These are phyloP conservation scores for Cladosporium velox DNA, from an alignment of 2,329 filamentous ascomycete species.

Conservation along the genomic window DNA sequence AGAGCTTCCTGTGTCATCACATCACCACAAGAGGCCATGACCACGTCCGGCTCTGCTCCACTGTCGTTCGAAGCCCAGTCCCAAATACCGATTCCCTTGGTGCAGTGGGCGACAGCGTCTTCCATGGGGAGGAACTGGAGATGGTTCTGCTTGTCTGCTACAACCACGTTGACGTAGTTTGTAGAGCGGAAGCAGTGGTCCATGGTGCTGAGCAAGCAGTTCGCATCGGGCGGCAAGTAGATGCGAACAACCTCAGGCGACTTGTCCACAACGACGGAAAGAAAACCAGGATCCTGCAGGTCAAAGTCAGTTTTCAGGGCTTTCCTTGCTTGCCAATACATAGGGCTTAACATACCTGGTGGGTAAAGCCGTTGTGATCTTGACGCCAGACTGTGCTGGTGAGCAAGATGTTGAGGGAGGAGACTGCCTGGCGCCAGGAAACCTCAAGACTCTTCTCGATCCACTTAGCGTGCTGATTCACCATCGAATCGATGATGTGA, in stretches of 20 bases:
- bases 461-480: constrained; percentile 86
- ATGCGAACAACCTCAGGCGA: constrained; percentile 77
- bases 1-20: constrained; percentile 73
- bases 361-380: constrained; percentile 60
- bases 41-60: constrained; percentile 67
- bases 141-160: constrained; percentile 78
- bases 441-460: constrained; percentile 80
- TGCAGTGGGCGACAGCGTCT: constrained; percentile 72
- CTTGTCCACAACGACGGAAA: constrained; percentile 79
- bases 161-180: constrained; percentile 81
- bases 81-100: constrained; percentile 78
- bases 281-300: constrained; percentile 77
- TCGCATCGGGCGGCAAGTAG: constrained; percentile 78
- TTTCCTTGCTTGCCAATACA: neutral
- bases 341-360: constrained; percentile 54
- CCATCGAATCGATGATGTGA: constrained; percentile 82
- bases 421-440: constrained; percentile 71
- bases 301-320: constrained; percentile 55
- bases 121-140: constrained; percentile 76
- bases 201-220: constrained; percentile 73
- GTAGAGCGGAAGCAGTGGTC: constrained; percentile 71
- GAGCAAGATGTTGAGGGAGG: constrained; percentile 77
- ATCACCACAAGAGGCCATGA: constrained; percentile 77
- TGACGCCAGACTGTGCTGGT: constrained; percentile 80
- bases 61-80: constrained; percentile 72